These are phyloP conservation scores for Aspergillus sp. DNA, from an alignment of 2,329 filamentous ascomycete species.

Conservation along the genomic window DNA sequence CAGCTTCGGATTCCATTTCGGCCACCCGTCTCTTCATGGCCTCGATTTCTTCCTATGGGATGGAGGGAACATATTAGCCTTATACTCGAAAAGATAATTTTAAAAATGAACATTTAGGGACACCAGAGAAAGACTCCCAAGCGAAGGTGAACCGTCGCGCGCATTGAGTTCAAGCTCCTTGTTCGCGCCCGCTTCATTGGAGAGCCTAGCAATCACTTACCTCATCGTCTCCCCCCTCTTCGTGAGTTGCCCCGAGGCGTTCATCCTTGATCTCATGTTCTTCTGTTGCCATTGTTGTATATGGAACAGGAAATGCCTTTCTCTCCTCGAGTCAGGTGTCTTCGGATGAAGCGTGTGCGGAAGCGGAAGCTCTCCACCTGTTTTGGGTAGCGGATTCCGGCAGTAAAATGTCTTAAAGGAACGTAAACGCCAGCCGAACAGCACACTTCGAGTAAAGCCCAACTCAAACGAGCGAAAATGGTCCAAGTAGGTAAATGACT, in stretches of 20 bases:
- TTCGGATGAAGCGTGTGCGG: conserved; percentile 16
- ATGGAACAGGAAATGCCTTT: conserved; percentile 1
- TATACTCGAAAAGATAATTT: background rate
- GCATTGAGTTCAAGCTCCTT: background rate
- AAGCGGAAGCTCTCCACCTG: conserved; percentile 17
- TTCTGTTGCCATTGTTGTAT: conserved; percentile 35
- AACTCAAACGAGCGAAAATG: background rate
- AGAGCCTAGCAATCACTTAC: conserved; percentile 26
- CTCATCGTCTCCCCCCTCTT: conserved; percentile 47
- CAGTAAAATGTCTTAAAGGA: conserved; percentile 19
- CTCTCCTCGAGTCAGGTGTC: conserved; percentile 1
- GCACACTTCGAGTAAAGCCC: conserved; percentile 4
- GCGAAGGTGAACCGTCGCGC: background rate
- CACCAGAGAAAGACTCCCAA: background rate
- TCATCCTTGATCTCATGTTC: conserved; percentile 39
- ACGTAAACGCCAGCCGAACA: conserved; percentile 4
- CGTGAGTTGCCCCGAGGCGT: conserved; percentile 34
- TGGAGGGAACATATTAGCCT: conserved; percentile 3
- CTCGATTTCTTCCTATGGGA: conserved; percentile 69
- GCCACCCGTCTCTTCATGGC: conserved; percentile 85
- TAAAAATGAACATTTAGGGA: background rate
- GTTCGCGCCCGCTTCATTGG: background rate
- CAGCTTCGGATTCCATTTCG: conserved; percentile 88
- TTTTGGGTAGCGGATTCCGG: conserved; percentile 13
- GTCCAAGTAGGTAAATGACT: conserved; percentile 7